Evolutionary conservation across 2,329 filamentous ascomycete species (phyloP), one percentile per base, ranked within the genome.

Genomic region (Arthrobotrys sinensis): DNA sequence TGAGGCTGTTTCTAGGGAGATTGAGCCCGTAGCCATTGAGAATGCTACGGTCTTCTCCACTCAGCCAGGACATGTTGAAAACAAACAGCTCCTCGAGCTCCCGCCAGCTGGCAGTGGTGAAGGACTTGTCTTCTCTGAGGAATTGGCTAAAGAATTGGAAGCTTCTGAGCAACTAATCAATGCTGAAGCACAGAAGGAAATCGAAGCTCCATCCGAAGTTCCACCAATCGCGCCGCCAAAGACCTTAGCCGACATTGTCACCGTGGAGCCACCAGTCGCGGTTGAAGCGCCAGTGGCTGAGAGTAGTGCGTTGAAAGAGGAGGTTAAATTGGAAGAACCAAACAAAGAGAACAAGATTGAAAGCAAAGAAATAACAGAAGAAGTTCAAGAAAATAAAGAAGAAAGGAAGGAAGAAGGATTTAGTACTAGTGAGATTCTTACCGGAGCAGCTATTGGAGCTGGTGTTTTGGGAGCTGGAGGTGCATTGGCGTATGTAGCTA

Each of bases 101-200:
- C 73, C 73, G 28, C 66, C 73, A 34, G 73, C 73, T 8, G 66
- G 43, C 4, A 77, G 73, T 12, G 73, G 73, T n/a, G 73, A 77
- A 52, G 73, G 73, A 10, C 66, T 77, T 6, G 73, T 77, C 32
- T 77, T 77, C 43, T 77, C 73, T 10, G 73, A 77, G 4, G 73
- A 77, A 32, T 46, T 77, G 19, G 73, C 73, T n/a, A 60, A 43
- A 16, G 73, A 77, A 55, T 36, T 77, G 12, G 73, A 77, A 21
- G 73, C 73, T 21, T 66, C 73, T 36, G 73, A 77, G 60, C 40
- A 50, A 45, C 4, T 77, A n/a, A 21, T 77, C 10, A 55, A 52
- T n/a, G 60, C 32, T n/a, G 66, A 77, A 52, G 43, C 38, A 11
- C 57, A 64, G 1, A 38, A 53, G 14, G 57, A 65, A 45, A 11